These are phyloP conservation scores for Xanthoconium stramineum DNA, from an alignment of 768 basidiomycete species.

Conservation along the genomic window DNA sequence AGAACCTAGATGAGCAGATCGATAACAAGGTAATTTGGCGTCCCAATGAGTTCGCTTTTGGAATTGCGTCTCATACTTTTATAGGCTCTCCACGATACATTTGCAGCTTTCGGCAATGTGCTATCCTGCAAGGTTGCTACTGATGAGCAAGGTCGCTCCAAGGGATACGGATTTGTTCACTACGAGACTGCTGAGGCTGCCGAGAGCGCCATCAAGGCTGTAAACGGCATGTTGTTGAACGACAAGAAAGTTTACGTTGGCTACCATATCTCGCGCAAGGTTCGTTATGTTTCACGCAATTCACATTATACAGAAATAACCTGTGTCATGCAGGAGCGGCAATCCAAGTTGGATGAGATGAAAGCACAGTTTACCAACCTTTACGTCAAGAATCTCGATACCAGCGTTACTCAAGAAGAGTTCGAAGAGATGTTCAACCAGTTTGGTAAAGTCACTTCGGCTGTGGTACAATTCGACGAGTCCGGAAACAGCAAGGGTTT, in stretches of 20 bases:
- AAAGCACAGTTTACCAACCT: slow-evolving; percentile 97
- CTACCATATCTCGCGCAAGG: slow-evolving; percentile 95
- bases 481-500: slow-evolving; percentile 94
- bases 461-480: slow-evolving; percentile 79
- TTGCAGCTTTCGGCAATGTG: slow-evolving; percentile 98
- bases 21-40: slow-evolving; percentile 79
- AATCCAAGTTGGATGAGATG: slow-evolving; percentile 98
- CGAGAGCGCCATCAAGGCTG: slow-evolving; percentile 93
- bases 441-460: slow-evolving; percentile 86
- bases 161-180: slow-evolving; percentile 98
- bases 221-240: slow-evolving; percentile 98
- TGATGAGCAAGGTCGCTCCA: slow-evolving; percentile 92
- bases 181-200: slow-evolving; percentile 98
- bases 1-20: slow-evolving; percentile 95
- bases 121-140: slow-evolving; percentile 99
- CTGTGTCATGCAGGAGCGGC: slow-evolving; percentile 67
- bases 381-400: slow-evolving; percentile 95
- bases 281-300: slow-evolving; percentile 25
- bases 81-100: slow-evolving; percentile 98
- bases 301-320: not conserved
- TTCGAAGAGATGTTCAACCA: slow-evolving; percentile 76
- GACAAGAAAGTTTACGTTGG: slow-evolving; percentile 99
- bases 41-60: not conserved
- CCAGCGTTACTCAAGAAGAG: slow-evolving; percentile 79
- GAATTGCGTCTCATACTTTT: not conserved